phyloP scores from a whole-genome alignment of 305 asterid genomes.

The Fraxinus latifolia region DNA sequence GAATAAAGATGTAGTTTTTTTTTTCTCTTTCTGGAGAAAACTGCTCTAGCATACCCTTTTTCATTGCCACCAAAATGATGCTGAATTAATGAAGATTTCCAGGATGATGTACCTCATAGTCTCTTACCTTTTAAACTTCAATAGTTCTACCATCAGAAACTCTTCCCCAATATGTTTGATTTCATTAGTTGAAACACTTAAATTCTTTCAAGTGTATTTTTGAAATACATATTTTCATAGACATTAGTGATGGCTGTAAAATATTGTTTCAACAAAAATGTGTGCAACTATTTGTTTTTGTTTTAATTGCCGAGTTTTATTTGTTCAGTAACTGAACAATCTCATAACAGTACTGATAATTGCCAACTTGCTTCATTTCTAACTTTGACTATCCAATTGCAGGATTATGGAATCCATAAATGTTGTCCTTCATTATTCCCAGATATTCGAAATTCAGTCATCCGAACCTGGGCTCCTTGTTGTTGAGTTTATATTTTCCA shows the following conservation, averaged over 20 bases:
- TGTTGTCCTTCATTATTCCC: slow-evolving; percentile 56
- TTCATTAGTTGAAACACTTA: background rate
- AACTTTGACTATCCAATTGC: slow-evolving; percentile 34
- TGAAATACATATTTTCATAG: background rate
- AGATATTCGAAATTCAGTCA: slow-evolving; percentile 53
- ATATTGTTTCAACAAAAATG: slow-evolving; percentile 13
- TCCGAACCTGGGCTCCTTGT: slow-evolving; percentile 70
- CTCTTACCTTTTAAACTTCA: background rate
- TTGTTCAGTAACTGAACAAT: background rate
- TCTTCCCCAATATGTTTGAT: background rate
- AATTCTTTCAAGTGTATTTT: background rate
- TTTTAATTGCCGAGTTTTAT: slow-evolving; percentile 12
- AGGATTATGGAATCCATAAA: slow-evolving; percentile 82
- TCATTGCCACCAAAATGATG: background rate
- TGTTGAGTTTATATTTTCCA: slow-evolving; percentile 61
- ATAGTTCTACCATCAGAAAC: background rate
- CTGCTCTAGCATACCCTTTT: background rate
- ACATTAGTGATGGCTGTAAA: slow-evolving; percentile 5
- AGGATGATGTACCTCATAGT: background rate
- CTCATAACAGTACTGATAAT: slow-evolving; percentile 13
- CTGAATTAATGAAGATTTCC: background rate
- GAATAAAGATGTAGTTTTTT: background rate
- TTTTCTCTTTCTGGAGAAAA: background rate
- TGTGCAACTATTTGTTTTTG: background rate
- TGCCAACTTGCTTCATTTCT: slow-evolving; percentile 17